Percentiles rank a stretch among this genome's conserved stretches.
phyloP scores from a whole-genome alignment of 352 stramenopile genomes.

The Pythium oligandrum region DNA sequence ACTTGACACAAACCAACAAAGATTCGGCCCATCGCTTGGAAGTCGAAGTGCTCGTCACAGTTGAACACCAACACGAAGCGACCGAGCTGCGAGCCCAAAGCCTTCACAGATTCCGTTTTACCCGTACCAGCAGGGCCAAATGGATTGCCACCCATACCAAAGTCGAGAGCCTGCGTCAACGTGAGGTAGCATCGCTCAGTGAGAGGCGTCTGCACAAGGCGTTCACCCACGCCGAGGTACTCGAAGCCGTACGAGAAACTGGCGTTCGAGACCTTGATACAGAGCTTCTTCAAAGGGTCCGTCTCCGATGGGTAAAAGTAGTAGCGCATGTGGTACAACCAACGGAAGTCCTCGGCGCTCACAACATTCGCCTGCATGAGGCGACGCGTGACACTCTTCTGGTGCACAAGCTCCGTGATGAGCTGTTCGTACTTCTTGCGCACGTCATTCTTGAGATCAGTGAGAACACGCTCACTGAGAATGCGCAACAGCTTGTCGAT shows the following conservation, averaged over 20 bases:
- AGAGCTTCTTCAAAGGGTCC: conserved; percentile 90
- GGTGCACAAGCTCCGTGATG: conserved; percentile 99
- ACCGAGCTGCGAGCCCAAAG: conserved; percentile 96
- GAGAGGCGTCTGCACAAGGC: conserved; percentile 99
- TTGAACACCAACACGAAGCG: conserved; percentile 99
- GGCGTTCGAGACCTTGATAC: conserved; percentile 97
- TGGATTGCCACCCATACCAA: conserved; percentile 98
- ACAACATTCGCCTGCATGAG: conserved; percentile 85
- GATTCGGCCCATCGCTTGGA: conserved; percentile 99
- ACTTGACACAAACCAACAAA: conserved; percentile 99
- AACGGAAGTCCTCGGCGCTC: conserved; percentile 94
- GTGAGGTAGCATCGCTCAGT: conserved; percentile 99
- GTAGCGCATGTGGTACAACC: conserved; percentile 99
- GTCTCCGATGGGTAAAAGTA: conserved; percentile 90
- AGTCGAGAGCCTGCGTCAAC: conserved; percentile 98
- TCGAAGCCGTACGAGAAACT: conserved; percentile 99
- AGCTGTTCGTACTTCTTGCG: conserved; percentile 99
- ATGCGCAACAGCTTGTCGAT: conserved; percentile 89
- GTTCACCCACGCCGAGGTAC: conserved; percentile 99
- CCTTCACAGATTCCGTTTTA: conserved; percentile 99
- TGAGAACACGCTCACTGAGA: conserved; percentile 95
- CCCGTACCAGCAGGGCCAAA: conserved; percentile 99
- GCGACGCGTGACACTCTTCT: conserved; percentile 96
- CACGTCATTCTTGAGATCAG: conserved; percentile 91
- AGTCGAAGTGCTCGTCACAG: conserved; percentile 99